Conservation (phyloP, 2,329 filamentous ascomycete genomes). For the Penicillium sp. region DNA sequence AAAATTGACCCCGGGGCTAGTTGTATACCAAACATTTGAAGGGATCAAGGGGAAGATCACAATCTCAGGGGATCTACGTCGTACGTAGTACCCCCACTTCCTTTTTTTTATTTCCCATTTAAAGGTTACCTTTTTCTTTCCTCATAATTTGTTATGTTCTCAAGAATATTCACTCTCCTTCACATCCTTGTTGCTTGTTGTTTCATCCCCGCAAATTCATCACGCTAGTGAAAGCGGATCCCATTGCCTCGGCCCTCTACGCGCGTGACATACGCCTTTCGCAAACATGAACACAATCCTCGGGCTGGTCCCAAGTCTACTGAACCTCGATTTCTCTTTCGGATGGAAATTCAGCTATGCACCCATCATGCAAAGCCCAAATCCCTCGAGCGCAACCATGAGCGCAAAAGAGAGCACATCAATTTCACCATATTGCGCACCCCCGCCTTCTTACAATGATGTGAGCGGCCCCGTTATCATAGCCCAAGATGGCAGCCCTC, state of each 20-base stretch:
- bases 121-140: neutral
- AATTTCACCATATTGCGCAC: neutral
- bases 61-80: neutral
- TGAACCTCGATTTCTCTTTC: neutral
- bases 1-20: neutral
- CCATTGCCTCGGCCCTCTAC: neutral
- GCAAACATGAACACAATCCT: neutral
- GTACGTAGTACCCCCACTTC: neutral
- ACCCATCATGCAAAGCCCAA: neutral
- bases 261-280: neutral
- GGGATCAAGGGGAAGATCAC: constrained; percentile 1
- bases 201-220: neutral
- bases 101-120: neutral
- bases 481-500: constrained; percentile 22
- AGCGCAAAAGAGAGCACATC: neutral
- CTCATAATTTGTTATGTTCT: too few species aligned
- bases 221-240: constrained; percentile 1
- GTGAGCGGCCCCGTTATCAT: constrained; percentile 29
- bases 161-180: too few species aligned
- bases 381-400: neutral
- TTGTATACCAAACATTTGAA: neutral
- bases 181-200: too few species aligned
- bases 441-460: constrained; percentile 26
- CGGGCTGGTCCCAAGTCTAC: neutral
- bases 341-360: neutral